Evolutionary conservation across 2,329 filamentous ascomycete species (phyloP).

Genomic region (Ophiostoma fasciatum): DNA sequence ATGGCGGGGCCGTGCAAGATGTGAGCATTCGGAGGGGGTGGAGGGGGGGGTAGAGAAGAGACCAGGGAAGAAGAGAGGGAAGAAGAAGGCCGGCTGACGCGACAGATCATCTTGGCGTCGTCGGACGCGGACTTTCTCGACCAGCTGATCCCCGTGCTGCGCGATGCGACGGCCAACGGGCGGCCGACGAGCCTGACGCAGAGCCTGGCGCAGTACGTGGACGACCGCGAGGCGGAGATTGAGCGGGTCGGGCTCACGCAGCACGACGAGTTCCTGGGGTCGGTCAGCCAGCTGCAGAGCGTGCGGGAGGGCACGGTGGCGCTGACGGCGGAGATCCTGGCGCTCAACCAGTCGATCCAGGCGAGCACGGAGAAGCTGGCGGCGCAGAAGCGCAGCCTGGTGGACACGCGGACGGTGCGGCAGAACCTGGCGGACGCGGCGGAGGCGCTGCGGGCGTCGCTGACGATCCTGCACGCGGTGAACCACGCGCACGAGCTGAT

Average conservation of each 20-base stretch:
- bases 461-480: conserved; percentile 81
- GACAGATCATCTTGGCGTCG: conserved; percentile 86
- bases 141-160: conserved; percentile 84
- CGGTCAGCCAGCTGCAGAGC: conserved; percentile 83
- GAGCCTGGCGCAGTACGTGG: conserved; percentile 66
- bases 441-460: conserved; percentile 73
- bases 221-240: conserved; percentile 79
- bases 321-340: conserved; percentile 79
- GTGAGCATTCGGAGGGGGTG: conserved; percentile 5
- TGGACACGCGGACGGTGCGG: conserved; percentile 79
- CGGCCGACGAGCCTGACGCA: conserved; percentile 60
- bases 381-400: conserved; percentile 83
- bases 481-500: conserved; percentile 91
- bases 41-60: neutral
- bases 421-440: conserved; percentile 94
- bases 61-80: too few species aligned
- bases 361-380: conserved; percentile 87
- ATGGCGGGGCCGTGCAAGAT: conserved; percentile 15
- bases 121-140: conserved; percentile 91
- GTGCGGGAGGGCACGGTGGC: conserved; percentile 83
- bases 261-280: conserved; percentile 89
- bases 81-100: too few species aligned
- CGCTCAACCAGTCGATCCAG: conserved; percentile 89
- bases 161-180: conserved; percentile 69
- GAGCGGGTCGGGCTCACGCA: conserved; percentile 90